Evolutionary conservation across 2,329 filamentous ascomycete genomes (phyloP), one percentile per base, ranked within the genome.

Genomic region (Botrytis deweyae): DNA sequence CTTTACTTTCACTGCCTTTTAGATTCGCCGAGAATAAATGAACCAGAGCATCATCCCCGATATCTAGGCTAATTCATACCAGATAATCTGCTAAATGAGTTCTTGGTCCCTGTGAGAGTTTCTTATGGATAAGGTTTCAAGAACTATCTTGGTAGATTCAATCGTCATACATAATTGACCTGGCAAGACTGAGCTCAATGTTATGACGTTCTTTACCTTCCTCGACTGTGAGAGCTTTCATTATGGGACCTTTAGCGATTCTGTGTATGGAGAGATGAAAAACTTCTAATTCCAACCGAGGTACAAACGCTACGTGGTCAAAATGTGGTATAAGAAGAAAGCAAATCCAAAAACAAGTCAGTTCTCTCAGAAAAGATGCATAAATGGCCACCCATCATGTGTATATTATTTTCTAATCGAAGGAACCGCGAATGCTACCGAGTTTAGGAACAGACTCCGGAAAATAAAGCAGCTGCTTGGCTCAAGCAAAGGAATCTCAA

Each of bases 41-140:
- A 52, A n/a, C 2, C 5, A 0, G 49, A 55, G 22, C 1, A 6
- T 0, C n/a, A 52, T 1, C 9, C 14, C 18, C 4, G 0, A n/a
- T 12, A 4, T 55, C 25, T n/a, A n/a, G 7, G 0, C 12, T 52
- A n/a, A 1, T n/a, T 14, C 14, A 16, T 16, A 8, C 25, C 5
- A n/a, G 6, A 55, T 0, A 0, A 16, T 29, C 10, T 29, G 5
- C 3, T 7, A 5, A 49, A 12, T 1, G 10, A 52, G 4, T 12
- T 5, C 4, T 25, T 4, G 4, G 9, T 8, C 46, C 5, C 4
- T 14, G 4, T 25, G 4, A 52, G 9, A 52, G 4, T 12, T 4
- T 4, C 25, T 52, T 10, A 6, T n/a, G 22, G 1, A 52, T 12
- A 5, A 52, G 1, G 9, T 5, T 2, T 1, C 22, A 10, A 49